phyloP scores from a whole-genome alignment of 1,284 basidiomycete genomes.

The Irpex rosettiformis region DNA sequence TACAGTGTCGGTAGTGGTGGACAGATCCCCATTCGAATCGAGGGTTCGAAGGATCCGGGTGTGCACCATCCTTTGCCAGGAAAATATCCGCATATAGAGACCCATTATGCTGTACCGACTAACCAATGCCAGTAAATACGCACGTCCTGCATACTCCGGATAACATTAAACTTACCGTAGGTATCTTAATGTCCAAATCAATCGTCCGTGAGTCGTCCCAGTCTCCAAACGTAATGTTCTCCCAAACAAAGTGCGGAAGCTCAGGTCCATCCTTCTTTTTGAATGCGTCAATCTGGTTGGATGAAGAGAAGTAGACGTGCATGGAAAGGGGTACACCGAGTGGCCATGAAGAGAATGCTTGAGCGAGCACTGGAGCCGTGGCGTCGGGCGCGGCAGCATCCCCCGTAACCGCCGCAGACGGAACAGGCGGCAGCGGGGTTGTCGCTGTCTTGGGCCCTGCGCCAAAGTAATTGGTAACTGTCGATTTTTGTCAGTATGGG shows the following conservation, averaged over 20 bases:
- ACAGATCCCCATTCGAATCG: constrained; percentile 55
- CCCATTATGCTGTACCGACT: constrained; percentile 50
- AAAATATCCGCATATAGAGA: constrained; percentile 87
- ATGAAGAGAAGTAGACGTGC: constrained; percentile 73
- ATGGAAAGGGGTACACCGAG: constrained; percentile 60
- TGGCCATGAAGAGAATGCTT: constrained; percentile 54
- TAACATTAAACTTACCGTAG: constrained; percentile 47
- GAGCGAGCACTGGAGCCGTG: constrained; percentile 40
- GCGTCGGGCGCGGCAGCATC: constrained; percentile 17
- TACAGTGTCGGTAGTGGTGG: constrained; percentile 80
- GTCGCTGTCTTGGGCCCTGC: constrained; percentile 28
- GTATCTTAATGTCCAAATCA: constrained; percentile 70
- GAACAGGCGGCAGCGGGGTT: constrained; percentile 27
- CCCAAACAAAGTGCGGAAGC: constrained; percentile 74
- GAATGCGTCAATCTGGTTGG: constrained; percentile 52
- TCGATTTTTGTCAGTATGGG: background rate
- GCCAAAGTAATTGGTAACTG: constrained; percentile 44
- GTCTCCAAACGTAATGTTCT: constrained; percentile 80
- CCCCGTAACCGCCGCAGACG: constrained; percentile 26
- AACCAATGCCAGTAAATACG: background rate
- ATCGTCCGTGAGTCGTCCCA: constrained; percentile 68
- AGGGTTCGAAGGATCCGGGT: constrained; percentile 56
- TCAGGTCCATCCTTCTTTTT: constrained; percentile 44
- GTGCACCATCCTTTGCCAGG: constrained; percentile 65
- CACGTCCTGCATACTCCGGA: background rate